A percentile compares a stretch with the other conserved stretches of the same genome.
These are phyloP conservation scores for Pythium rishiriense DNA, from an alignment of 352 stramenopile genomes.

Conservation along the genomic window DNA sequence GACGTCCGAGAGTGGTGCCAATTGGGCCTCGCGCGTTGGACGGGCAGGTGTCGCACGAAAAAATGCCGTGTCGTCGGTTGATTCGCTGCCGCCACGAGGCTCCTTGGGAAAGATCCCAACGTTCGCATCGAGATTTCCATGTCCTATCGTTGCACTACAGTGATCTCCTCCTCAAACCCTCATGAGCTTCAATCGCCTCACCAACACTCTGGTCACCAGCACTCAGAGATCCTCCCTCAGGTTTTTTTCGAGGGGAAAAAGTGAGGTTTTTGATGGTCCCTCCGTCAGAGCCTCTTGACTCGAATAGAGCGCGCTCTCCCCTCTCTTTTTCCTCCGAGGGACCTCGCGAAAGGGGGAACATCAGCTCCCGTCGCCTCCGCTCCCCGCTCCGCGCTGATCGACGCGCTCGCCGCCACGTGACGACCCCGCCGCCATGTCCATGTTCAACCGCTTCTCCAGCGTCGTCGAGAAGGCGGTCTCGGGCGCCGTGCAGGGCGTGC, in stretches of 20 bases:
- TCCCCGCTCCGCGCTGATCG: not conserved
- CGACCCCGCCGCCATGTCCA: conserved; percentile 22
- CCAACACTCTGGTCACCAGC: not conserved
- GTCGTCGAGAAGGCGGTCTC: conserved; percentile 66
- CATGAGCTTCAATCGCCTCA: not conserved
- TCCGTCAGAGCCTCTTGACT: not conserved
- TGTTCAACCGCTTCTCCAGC: conserved; percentile 47
- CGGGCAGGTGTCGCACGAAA: not conserved
- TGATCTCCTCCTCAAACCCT: not conserved
- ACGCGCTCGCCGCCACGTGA: not conserved
- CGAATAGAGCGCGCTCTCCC: conserved; percentile 13
- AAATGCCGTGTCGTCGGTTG: not conserved
- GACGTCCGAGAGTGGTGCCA: not conserved
- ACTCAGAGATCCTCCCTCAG: too few species aligned
- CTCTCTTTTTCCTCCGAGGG: not conserved
- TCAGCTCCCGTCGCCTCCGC: not conserved
- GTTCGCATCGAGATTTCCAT: not conserved
- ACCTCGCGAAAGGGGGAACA: conserved; percentile 2
- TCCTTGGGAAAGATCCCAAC: too few species aligned
- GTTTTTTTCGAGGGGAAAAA: conserved; percentile 2
- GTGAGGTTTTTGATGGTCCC: not conserved
- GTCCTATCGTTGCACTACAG: too few species aligned
- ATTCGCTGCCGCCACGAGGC: not conserved
- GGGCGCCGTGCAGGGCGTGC: conserved; percentile 69
- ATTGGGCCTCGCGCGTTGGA: not conserved